Conservation (phyloP, 805 yeast species). For the Pichia pseudocactophila region DNA sequence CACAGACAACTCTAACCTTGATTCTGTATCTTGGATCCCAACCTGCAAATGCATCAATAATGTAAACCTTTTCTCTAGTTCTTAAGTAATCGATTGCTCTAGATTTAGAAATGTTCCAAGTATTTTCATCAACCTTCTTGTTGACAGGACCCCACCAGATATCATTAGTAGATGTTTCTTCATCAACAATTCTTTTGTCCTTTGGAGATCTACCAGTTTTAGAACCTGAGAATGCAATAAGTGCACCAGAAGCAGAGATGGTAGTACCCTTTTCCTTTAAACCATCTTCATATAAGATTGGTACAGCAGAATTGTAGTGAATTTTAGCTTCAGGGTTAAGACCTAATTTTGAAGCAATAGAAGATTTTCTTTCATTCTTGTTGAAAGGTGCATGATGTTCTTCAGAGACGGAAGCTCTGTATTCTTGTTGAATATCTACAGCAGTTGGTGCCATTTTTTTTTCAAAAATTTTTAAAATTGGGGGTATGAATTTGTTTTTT, state of each 20-base stretch:
- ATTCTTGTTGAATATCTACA: conserved; percentile 28
- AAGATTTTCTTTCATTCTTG: conserved; percentile 21
- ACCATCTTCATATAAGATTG: conserved; percentile 91
- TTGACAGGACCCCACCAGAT: conserved; percentile 99
- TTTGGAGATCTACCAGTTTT: conserved; percentile 98
- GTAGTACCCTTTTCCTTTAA: conserved; percentile 84
- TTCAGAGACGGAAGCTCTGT: conserved; percentile 18
- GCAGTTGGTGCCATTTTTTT: conserved; percentile 34
- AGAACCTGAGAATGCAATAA: conserved; percentile 89
- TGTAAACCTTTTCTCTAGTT: conserved; percentile 89
- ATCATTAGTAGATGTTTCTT: conserved; percentile 70
- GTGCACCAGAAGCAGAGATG: conserved; percentile 86
- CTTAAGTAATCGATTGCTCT: conserved; percentile 95
- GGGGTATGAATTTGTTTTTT: too few relatives aligned
- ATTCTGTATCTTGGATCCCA: conserved; percentile 98
- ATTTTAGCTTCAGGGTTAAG: conserved; percentile 55
- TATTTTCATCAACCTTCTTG: conserved; percentile 85
- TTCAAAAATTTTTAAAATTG: background rate
- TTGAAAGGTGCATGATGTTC: conserved; percentile 19
- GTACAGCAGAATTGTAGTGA: conserved; percentile 89
- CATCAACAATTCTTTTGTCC: conserved; percentile 96
- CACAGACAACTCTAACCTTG: conserved; percentile 92
- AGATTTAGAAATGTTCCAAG: conserved; percentile 92
- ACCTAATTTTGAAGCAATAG: conserved; percentile 31
- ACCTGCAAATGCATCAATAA: conserved; percentile 95